phyloP scores from a whole-genome alignment of 306 rosid species.

The Geum urbanum region DNA sequence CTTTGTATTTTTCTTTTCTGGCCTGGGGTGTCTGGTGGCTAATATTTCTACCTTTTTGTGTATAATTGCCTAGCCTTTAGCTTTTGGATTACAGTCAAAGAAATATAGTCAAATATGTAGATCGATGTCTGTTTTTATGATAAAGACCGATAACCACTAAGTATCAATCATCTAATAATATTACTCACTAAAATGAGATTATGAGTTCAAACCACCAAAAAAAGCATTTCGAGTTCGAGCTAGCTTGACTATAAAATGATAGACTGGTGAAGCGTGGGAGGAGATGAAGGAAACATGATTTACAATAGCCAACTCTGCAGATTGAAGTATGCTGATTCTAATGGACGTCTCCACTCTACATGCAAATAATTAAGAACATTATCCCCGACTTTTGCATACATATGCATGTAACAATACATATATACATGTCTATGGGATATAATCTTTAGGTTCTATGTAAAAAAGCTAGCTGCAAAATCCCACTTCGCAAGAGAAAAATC shows the following conservation, averaged over 20 bases:
- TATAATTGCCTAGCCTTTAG: conserved; percentile 1
- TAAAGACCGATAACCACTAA: no score
- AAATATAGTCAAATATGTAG: conserved; percentile 28
- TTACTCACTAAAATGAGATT: no score
- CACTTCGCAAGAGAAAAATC: neutral
- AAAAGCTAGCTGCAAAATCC: neutral
- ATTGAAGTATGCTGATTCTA: neutral
- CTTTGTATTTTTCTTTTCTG: neutral
- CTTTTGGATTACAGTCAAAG: conserved; percentile 27
- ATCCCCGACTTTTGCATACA: neutral
- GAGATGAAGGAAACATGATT: conserved; percentile 6
- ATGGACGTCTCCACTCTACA: conserved; percentile 6
- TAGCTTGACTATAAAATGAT: no score
- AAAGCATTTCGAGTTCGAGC: no score
- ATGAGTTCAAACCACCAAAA: no score
- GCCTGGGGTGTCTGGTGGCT: neutral
- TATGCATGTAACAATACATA: neutral
- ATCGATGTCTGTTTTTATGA: neutral
- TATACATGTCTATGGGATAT: neutral
- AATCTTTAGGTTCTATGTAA: neutral
- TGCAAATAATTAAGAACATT: neutral
- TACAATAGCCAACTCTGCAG: neutral
- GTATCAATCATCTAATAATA: no score
- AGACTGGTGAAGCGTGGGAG: conserved; percentile 27
- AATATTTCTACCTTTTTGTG: neutral